phyloP scores from a whole-genome alignment of 768 basidiomycete species.

The Mycena venus region DNA sequence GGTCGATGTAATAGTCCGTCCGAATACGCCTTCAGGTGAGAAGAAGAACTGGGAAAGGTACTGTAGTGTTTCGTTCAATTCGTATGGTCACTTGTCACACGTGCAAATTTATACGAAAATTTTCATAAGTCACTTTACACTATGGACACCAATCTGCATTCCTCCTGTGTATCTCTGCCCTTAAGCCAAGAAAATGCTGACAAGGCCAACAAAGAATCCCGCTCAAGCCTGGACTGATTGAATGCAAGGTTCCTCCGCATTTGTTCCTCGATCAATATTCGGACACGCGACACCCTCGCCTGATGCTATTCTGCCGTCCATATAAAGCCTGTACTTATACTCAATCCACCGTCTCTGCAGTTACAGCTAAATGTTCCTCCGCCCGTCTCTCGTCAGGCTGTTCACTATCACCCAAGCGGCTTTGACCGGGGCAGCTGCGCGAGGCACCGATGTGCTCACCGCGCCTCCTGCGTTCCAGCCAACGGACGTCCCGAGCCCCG shows the following conservation, averaged over 20 bases:
- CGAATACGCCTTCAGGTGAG: too few species aligned
- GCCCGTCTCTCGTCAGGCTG: not conserved
- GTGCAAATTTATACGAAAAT: too few species aligned
- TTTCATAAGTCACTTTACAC: too few species aligned
- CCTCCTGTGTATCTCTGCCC: too few species aligned
- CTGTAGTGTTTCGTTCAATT: too few species aligned
- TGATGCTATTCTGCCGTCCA: conserved; percentile 8
- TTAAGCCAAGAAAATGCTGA: not conserved
- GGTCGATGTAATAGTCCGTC: too few species aligned
- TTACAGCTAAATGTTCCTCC: conserved; percentile 8
- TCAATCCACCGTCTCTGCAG: not conserved
- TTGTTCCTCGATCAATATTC: conserved; percentile 1
- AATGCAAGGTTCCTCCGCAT: conserved; percentile 7
- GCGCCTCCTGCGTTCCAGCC: conserved; percentile 4
- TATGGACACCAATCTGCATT: too few species aligned
- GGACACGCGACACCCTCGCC: conserved; percentile 1
- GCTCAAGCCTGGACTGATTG: conserved; percentile 1
- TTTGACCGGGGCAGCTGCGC: conserved; percentile 1
- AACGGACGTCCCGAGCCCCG: conserved; percentile 1
- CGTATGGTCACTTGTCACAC: too few species aligned
- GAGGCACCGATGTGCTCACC: not conserved
- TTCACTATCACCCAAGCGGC: conserved; percentile 5
- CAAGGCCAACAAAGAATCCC: not conserved
- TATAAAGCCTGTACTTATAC: conserved; percentile 2
- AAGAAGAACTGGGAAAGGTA: too few species aligned